Conservation (phyloP, 2,329 filamentous ascomycete species). For the Didymella keratinophila region DNA sequence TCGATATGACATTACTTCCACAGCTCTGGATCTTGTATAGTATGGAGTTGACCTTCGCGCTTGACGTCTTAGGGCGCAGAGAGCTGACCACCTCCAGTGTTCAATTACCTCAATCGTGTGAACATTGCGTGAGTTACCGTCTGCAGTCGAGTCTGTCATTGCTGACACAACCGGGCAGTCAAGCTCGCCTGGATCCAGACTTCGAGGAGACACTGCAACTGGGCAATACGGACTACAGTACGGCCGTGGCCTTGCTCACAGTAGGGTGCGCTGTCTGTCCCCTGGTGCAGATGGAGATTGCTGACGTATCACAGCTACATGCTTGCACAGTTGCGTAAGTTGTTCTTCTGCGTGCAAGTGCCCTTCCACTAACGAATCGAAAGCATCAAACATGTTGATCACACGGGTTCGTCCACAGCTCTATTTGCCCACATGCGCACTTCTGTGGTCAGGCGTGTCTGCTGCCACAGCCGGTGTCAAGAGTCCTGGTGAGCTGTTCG, state of each 20-base stretch:
- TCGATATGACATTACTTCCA: constrained; percentile 23
- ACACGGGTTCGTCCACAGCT: constrained; percentile 22
- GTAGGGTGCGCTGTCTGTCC: constrained; percentile 12
- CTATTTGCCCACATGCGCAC: no score
- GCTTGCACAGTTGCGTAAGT: constrained; percentile 6
- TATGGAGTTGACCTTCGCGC: not conserved
- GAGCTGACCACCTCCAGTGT: constrained; percentile 1
- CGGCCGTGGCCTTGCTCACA: constrained; percentile 23
- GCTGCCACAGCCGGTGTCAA: no score
- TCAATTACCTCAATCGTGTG: constrained; percentile 4
- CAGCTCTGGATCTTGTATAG: constrained; percentile 27
- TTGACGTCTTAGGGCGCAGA: no score
- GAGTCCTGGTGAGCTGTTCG: no score
- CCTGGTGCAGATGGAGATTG: not conserved
- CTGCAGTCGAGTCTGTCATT: not conserved
- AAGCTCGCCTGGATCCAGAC: constrained; percentile 25
- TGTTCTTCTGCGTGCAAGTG: not conserved
- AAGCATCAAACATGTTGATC: constrained; percentile 17
- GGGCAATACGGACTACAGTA: constrained; percentile 27
- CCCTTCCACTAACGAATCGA: not conserved
- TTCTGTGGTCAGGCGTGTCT: no score
- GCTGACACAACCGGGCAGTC: constrained; percentile 4
- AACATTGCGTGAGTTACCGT: constrained; percentile 1
- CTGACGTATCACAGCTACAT: not conserved
- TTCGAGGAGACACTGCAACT: constrained; percentile 25